These are phyloP conservation scores for Penicillium digitatum DNA, from an alignment of 2,329 filamentous ascomycete species.

Conservation along the genomic window DNA sequence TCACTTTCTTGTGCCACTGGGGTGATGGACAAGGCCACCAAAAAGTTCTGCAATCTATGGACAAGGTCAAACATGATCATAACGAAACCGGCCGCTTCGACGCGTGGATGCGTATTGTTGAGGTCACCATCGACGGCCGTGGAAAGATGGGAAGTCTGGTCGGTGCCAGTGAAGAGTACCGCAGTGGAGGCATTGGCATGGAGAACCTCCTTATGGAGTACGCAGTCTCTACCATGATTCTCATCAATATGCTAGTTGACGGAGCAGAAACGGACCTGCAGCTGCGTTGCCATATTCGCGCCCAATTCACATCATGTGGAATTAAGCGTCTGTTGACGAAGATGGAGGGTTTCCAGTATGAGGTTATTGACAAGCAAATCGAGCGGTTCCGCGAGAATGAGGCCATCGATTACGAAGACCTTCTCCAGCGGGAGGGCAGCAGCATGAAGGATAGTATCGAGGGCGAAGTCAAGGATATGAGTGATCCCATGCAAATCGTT, in stretches of 20 bases:
- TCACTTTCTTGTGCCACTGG: slow-evolving; percentile 97
- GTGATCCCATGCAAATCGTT: slow-evolving; percentile 86
- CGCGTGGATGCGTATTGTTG: slow-evolving; percentile 96
- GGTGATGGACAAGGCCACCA: slow-evolving; percentile 80
- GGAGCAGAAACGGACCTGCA: slow-evolving; percentile 84
- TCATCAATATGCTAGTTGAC: slow-evolving; percentile 96
- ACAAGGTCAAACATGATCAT: slow-evolving; percentile 80
- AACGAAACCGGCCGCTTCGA: slow-evolving; percentile 95
- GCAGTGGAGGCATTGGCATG: slow-evolving; percentile 95
- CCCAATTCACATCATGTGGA: slow-evolving; percentile 92
- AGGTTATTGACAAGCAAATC: slow-evolving; percentile 96
- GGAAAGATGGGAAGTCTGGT: slow-evolving; percentile 99
- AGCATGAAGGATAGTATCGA: slow-evolving; percentile 86
- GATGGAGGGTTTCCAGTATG: slow-evolving; percentile 98
- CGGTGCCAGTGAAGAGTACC: slow-evolving; percentile 91
- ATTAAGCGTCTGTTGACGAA: slow-evolving; percentile 91
- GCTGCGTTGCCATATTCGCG: slow-evolving; percentile 86
- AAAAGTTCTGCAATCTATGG: slow-evolving; percentile 90
- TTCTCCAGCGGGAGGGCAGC: slow-evolving; percentile 84
- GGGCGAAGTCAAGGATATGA: slow-evolving; percentile 84
- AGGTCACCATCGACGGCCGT: slow-evolving; percentile 92
- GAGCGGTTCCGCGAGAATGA: slow-evolving; percentile 91
- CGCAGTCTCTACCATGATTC: slow-evolving; percentile 85
- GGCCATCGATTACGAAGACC: slow-evolving; percentile 96
- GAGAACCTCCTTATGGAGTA: slow-evolving; percentile 99